Evolutionary conservation across 805 yeast genomes (phyloP).

Genomic region (Myxozyma udenii): DNA sequence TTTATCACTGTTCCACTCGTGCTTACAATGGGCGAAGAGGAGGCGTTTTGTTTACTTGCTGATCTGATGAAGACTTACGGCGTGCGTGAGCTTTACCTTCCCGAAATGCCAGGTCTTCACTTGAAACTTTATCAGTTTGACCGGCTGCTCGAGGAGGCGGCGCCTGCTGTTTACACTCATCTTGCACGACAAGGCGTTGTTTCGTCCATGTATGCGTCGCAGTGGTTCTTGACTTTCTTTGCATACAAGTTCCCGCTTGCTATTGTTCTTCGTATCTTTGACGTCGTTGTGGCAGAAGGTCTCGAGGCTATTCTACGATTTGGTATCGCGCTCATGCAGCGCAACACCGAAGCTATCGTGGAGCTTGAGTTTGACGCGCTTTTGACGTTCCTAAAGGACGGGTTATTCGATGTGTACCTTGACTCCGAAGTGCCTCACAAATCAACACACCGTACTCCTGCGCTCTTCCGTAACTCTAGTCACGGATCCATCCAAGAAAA

Average conservation of each 20-base stretch:
- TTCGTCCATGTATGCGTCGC: conserved; percentile 95
- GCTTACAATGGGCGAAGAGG: conserved; percentile 75
- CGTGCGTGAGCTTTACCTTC: conserved; percentile 71
- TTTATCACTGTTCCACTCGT: conserved; percentile 83
- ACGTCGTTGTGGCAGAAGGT: conserved; percentile 87
- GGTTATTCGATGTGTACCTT: conserved; percentile 65
- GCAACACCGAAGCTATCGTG: conserved; percentile 59
- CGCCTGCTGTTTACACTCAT: conserved; percentile 73
- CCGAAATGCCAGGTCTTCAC: conserved; percentile 93
- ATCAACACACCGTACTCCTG: conserved; percentile 1
- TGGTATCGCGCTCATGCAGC: conserved; percentile 73
- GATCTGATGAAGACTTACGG: conserved; percentile 81
- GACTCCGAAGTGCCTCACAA: conserved; percentile 14
- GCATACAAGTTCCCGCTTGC: conserved; percentile 92
- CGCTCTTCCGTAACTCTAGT: conserved; percentile 23
- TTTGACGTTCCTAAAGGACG: conserved; percentile 72
- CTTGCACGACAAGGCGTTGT: conserved; percentile 79
- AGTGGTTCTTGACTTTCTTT: conserved; percentile 94
- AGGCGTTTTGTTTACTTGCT: conserved; percentile 77
- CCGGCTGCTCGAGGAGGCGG: conserved; percentile 69
- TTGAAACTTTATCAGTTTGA: conserved; percentile 85
- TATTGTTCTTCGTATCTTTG: conserved; percentile 82
- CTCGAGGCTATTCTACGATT: conserved; percentile 80
- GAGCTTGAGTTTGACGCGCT: conserved; percentile 70
- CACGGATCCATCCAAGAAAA: conserved; percentile 19